Evolutionary conservation across 73 alveolate species (phyloP), one percentile per base, ranked within the genome.

Genomic region (Paramecium pentaurelia): DNA sequence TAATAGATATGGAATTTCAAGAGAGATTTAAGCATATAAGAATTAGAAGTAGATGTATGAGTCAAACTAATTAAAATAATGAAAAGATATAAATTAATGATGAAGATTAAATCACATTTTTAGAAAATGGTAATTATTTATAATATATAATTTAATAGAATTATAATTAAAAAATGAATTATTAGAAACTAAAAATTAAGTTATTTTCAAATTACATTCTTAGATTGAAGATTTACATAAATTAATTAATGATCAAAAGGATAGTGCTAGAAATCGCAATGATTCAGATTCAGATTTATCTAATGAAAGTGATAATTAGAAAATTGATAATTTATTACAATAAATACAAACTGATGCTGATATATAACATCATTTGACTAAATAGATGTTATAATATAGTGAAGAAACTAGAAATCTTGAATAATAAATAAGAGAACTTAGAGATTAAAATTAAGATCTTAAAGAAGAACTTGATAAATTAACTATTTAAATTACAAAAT

Each of bases 31-130:
- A 54, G 25, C 20, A 54, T 54, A 64, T 64, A 64, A 22, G 84
- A n/a, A 64, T 34, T 11, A 64, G 84, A 64, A 64, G 84, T 32
- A 28, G 84, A 32, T 64, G 84, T n/a, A 64, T 64, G 84, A 64
- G 84, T 9, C 30, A 64, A 64, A 64, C 84, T 4, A 64, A 64
- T 8, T 64, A 64, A 14, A 12, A 9, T 64, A 20, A 14, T 8
- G 30, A 64, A 28, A 12, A 27, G 12, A 27, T 32, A 5, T 20
- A 54, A 54, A 18, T 64, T 9, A 64, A 34, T 64, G 49, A 64
- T 32, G 51, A 28, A 25, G 84, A 64, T 32, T 8, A 64, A n/a
- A 32, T 64, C 8, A 64, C 84, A 64, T 34, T 64, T 54, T 54
- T 54, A 64, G 84, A 64, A 27, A 34, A 64, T 32, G 84, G 84